Evolutionary conservation across 2,329 filamentous ascomycete species (phyloP), one percentile per base, ranked within the genome.

Genomic region (Leptographium wingfieldii): DNA sequence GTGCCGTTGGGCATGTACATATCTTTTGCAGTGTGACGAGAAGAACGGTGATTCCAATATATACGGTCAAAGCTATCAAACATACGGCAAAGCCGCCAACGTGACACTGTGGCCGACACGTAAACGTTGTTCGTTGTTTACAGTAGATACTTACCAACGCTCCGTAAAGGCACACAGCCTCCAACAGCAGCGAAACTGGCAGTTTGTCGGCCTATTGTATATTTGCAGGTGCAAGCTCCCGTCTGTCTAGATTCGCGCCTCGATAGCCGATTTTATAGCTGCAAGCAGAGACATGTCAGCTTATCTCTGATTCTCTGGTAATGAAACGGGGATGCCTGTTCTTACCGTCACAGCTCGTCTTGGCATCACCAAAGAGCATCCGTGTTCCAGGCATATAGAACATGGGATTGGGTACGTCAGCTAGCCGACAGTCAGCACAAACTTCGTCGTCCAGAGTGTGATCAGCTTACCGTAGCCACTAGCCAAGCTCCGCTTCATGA

Each of bases 341-440:
- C 82, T 70, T 68, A 87, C 85, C 88, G 76, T 94, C 89, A 69
- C 88, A 92, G 61, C 86, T 88, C 62, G 83, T 80, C 75, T 90
- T 92, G 25, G 91, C 91, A 74, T 96, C 91, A 31, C 91, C 90
- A 73, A 96, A 95, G 61, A 96, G 72, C 91, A 95, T 96, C 74
- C 87, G 88, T 2, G 90, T 91, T 57, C 87, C 87, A 3, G 88
- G 86, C 87, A 92, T 92, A 73, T 86, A 94, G 73, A 95, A 94
- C 89, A 96, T 92, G 1, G 91, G 90, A 69, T 96, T 96, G 12
- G 87, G 88, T 11, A 96, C 89, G 73, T 96, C 90, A 25, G 91
- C 87, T 88, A 66, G 46, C 35, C 29, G 11, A 54, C 51, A n/a
- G 3, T 59, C n/a, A 59, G 38, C 12, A 55, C 43, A 25, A 10